phyloP scores from a whole-genome alignment of 306 rosid genomes.

The Castanopsis chinensis region DNA sequence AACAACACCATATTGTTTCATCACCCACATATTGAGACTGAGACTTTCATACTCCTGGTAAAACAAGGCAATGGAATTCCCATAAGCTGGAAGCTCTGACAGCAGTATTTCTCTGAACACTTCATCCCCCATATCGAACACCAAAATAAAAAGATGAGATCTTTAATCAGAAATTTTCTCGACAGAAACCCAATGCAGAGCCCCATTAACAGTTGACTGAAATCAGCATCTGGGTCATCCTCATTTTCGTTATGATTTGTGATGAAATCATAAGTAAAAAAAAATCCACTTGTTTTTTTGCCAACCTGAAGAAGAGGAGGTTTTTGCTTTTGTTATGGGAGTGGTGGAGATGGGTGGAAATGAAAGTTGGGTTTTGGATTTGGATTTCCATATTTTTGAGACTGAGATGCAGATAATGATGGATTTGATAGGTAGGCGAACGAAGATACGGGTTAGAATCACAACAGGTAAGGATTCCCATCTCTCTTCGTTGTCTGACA shows the following conservation, averaged over 20 bases:
- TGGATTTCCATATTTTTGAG: too few species aligned
- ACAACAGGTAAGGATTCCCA: too few species aligned
- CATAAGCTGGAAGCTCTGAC: slow-evolving; percentile 1
- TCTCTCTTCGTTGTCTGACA: too few species aligned
- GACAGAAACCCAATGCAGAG: slow-evolving; percentile 26
- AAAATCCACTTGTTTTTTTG: accelerated
- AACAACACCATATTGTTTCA: slow-evolving; percentile 28
- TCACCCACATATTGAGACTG: slow-evolving; percentile 13
- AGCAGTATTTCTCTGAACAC: slow-evolving; percentile 18
- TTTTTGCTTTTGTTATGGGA: too few species aligned
- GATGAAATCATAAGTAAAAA: too few species aligned
- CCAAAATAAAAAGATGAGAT: neutral
- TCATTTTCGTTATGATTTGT: too few species aligned
- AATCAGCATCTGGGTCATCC: too few species aligned
- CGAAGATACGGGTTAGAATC: too few species aligned
- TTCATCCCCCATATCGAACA: slow-evolving; percentile 13
- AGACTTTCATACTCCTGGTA: neutral
- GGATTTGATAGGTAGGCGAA: too few species aligned
- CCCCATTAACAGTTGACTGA: slow-evolving; percentile 1
- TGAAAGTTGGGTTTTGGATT: too few species aligned
- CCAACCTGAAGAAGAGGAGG: too few species aligned
- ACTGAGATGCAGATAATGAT: accelerated
- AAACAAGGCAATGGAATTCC: slow-evolving; percentile 11
- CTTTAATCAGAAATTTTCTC: neutral
- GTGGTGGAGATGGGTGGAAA: too few species aligned